Evolutionary conservation across 2,329 filamentous ascomycete genomes (phyloP).

Genomic region (Botrytis fabae): DNA sequence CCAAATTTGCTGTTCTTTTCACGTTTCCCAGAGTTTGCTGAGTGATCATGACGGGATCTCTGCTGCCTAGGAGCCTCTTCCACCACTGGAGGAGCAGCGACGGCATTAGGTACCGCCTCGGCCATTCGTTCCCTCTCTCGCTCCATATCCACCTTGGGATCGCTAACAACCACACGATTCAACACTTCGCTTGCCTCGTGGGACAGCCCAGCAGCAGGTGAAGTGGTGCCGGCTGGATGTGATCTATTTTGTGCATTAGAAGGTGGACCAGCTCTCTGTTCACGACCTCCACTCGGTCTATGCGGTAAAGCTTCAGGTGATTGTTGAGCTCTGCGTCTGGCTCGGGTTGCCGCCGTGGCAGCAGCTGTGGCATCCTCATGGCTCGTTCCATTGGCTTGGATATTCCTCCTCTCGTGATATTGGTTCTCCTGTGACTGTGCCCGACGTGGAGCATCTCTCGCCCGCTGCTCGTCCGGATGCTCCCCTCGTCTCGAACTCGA

Average conservation of each 20-base stretch:
- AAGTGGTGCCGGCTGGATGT: slow-evolving; percentile 46
- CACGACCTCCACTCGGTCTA: slow-evolving; percentile 45
- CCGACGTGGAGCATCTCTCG: slow-evolving; percentile 32
- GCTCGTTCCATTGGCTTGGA: slow-evolving; percentile 45
- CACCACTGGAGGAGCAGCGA: slow-evolving; percentile 47
- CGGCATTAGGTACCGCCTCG: slow-evolving; percentile 52
- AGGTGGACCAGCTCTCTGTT: slow-evolving; percentile 42
- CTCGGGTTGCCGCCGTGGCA: slow-evolving; percentile 45
- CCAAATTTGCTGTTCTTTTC: slow-evolving; percentile 88
- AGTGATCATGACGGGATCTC: slow-evolving; percentile 61
- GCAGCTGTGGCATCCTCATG: slow-evolving; percentile 40
- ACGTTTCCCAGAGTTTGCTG: slow-evolving; percentile 44
- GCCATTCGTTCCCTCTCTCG: slow-evolving; percentile 69
- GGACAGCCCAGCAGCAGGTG: slow-evolving; percentile 59
- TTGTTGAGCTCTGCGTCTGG: slow-evolving; percentile 49
- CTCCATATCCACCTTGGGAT: slow-evolving; percentile 71
- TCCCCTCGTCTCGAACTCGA: slow-evolving; percentile 29
- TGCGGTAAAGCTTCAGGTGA: slow-evolving; percentile 48
- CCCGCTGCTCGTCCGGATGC: slow-evolving; percentile 30
- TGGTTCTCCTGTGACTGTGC: slow-evolving; percentile 33
- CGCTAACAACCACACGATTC: slow-evolving; percentile 73
- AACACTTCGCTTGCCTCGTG: slow-evolving; percentile 79
- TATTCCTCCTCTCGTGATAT: slow-evolving; percentile 42
- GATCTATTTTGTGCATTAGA: slow-evolving; percentile 37
- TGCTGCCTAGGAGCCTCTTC: slow-evolving; percentile 45